Evolutionary conservation across 345 rosid species (phyloP), one percentile per base, ranked within the genome.

Genomic region (Chamaenerion angustifolium): DNA sequence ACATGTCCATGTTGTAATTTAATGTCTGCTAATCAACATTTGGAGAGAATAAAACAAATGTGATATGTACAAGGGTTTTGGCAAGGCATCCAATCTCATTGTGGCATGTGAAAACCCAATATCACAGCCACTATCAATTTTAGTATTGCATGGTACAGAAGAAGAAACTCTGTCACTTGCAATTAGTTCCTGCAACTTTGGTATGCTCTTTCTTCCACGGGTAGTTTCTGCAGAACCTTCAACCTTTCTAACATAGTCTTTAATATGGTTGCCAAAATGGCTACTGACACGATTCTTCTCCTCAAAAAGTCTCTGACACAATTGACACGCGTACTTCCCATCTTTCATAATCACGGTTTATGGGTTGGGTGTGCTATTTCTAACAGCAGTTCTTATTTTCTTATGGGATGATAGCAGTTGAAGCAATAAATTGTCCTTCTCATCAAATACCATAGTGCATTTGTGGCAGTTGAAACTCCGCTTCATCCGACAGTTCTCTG

Each of bases 241-340:
- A 50, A 60, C 56, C 51, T 67, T 68, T 65, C 63, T 76, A 44
- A 63, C 46, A 59, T 58, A 55, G 49, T 65, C 74, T 55, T 71
- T 61, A 19, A 65, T 63, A 60, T 76, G 82, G 59, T 46, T 54
- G 58, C 64, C 82, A 43, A 76, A 65, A 59, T 76, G 82, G 44
- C 68, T 68, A 58, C 61, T 27, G 58, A 53, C 68, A 9, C 60
- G 43, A 25, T 51, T 68, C 60, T 64, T 70, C 64, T 65, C 78
- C 58, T 73, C 72, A 65, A 62, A 76, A 31, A 54, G 42, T 56
- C 68, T 71, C 12, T 45, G 47, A 62, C 76, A 73, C 46, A 68
- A 46, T 61, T 76, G 82, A 55, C 82, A 76, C 53, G 73, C 64
- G 23, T 70, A 76, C 54, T 68, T 76, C 51, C 72, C 71, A 61